A percentile compares a stretch with the other conserved stretches of the same genome.
These are phyloP conservation scores for Xenoacremonium recifei DNA, from an alignment of 2,329 filamentous ascomycete species.

Conservation along the genomic window DNA sequence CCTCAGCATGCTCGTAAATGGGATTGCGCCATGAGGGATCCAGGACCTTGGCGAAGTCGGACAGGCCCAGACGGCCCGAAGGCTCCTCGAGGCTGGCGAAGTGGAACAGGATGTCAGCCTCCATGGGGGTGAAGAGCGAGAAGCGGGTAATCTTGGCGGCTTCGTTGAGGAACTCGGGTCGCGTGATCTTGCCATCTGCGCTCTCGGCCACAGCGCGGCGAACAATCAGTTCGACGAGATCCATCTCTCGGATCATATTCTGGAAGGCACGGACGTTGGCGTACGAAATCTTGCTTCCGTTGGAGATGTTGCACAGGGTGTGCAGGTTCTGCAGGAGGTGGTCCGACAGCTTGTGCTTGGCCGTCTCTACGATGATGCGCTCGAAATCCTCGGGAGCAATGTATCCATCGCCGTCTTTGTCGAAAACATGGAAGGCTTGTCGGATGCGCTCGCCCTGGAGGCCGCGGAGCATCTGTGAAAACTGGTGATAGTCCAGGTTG, in stretches of 20 bases:
- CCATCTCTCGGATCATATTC: slow-evolving; percentile 97
- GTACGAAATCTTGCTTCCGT: slow-evolving; percentile 92
- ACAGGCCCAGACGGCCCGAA: slow-evolving; percentile 76
- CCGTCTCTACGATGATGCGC: slow-evolving; percentile 91
- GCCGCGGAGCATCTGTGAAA: slow-evolving; percentile 95
- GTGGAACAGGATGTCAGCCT: slow-evolving; percentile 97
- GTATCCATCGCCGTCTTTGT: slow-evolving; percentile 89
- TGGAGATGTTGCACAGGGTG: slow-evolving; percentile 91
- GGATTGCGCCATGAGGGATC: slow-evolving; percentile 85
- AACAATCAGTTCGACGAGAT: slow-evolving; percentile 91
- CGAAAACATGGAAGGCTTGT: slow-evolving; percentile 90
- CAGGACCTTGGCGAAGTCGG: slow-evolving; percentile 91
- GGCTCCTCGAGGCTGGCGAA: slow-evolving; percentile 92
- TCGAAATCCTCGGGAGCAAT: slow-evolving; percentile 96
- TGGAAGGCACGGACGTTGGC: slow-evolving; percentile 97
- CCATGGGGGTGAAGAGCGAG: slow-evolving; percentile 96
- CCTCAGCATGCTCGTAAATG: slow-evolving; percentile 48
- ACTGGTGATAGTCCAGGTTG: slow-evolving; percentile 91
- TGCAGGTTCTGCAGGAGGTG: slow-evolving; percentile 88
- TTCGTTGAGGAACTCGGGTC: slow-evolving; percentile 91
- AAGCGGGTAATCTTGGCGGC: slow-evolving; percentile 89
- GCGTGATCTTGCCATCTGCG: slow-evolving; percentile 86
- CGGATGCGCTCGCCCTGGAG: slow-evolving; percentile 94
- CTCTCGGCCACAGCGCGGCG: slow-evolving; percentile 83
- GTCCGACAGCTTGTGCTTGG: slow-evolving; percentile 94